Conservation (phyloP, 768 basidiomycete genomes). For the Mycena venus region DNA sequence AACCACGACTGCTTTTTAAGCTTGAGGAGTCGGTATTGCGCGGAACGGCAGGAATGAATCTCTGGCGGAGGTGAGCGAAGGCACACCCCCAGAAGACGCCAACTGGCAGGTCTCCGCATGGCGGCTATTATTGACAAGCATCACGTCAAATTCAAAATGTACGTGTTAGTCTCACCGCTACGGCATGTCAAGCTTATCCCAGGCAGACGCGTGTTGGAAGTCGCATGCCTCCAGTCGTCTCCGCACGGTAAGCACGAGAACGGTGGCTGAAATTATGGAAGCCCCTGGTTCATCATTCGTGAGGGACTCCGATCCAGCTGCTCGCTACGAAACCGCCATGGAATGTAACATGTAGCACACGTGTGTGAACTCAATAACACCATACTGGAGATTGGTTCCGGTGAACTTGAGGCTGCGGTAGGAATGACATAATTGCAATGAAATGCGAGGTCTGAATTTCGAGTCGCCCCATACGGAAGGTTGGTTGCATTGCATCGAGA, state of each 20-base stretch:
- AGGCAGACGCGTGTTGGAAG: neutral
- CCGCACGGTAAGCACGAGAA: neutral
- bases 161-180: neutral
- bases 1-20: neutral
- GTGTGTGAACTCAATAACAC: too few species aligned
- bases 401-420: neutral
- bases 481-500: too few species aligned
- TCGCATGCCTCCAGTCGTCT: neutral
- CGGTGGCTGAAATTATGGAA: neutral
- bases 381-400: neutral
- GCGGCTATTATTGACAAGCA: neutral
- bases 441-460: too few species aligned
- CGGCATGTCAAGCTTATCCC: neutral
- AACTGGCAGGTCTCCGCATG: neutral
- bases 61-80: neutral
- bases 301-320: too few species aligned
- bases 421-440: too few species aligned
- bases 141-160: too few species aligned
- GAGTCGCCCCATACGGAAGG: too few species aligned
- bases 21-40: neutral
- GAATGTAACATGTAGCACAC: too few species aligned
- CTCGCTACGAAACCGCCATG: too few species aligned
- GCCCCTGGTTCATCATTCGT: too few species aligned
- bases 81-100: neutral
- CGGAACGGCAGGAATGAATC: neutral